phyloP scores from a whole-genome alignment of 805 yeast genomes.

The Kuraishia ogatae region DNA sequence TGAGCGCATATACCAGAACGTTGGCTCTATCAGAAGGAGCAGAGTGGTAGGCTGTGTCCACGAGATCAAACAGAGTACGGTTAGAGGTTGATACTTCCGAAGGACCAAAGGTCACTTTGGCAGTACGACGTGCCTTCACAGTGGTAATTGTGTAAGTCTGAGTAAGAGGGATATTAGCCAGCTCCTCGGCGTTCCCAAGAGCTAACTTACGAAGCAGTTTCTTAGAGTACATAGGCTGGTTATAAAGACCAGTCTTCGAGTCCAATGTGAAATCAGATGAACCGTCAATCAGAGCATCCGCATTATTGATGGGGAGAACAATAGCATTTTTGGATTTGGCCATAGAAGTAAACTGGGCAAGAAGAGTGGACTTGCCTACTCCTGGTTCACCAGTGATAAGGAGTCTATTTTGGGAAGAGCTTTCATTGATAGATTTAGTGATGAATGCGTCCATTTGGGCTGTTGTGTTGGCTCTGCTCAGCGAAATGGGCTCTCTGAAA shows the following conservation, averaged over 20 bases:
- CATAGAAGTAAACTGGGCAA: slow-evolving; percentile 63
- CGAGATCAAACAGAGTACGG: slow-evolving; percentile 35
- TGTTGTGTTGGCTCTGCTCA: slow-evolving; percentile 44
- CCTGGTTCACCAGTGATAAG: slow-evolving; percentile 66
- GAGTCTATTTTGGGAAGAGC: slow-evolving; percentile 36
- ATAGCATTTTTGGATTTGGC: slow-evolving; percentile 34
- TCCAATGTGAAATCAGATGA: slow-evolving; percentile 58
- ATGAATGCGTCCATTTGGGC: slow-evolving; percentile 29
- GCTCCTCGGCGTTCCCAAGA: slow-evolving; percentile 32
- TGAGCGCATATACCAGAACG: slow-evolving; percentile 44
- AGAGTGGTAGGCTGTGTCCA: slow-evolving; percentile 14
- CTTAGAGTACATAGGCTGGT: slow-evolving; percentile 73
- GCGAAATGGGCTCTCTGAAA: slow-evolving; percentile 48
- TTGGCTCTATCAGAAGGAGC: slow-evolving; percentile 16
- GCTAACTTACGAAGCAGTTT: slow-evolving; percentile 45
- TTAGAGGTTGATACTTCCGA: slow-evolving; percentile 7
- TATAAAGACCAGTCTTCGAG: slow-evolving; percentile 37
- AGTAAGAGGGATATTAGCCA: slow-evolving; percentile 26
- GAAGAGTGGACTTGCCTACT: slow-evolving; percentile 66
- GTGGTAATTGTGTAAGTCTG: slow-evolving; percentile 22
- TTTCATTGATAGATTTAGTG: slow-evolving; percentile 19
- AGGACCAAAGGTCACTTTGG: slow-evolving; percentile 1
- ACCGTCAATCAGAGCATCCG: slow-evolving; percentile 61
- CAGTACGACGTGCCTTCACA: slow-evolving; percentile 12
- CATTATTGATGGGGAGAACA: slow-evolving; percentile 56